Conservation (phyloP, 352 stramenopile species). For the Phytophthora agathidicida region DNA sequence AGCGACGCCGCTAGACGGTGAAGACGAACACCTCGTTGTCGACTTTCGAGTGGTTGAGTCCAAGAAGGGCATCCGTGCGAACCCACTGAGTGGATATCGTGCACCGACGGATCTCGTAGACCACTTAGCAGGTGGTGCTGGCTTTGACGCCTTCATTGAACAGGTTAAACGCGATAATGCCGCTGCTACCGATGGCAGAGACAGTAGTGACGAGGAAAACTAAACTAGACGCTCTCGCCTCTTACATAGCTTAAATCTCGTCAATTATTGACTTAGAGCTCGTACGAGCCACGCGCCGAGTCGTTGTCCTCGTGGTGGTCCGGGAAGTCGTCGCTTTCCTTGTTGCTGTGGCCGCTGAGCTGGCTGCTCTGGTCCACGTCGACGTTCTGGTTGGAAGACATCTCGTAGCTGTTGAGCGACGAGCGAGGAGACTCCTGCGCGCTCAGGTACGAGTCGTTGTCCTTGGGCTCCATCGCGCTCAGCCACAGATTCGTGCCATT, state of each 20-base stretch:
- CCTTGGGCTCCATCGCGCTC: constrained; percentile 83
- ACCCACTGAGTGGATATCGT: constrained; percentile 81
- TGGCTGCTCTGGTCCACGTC: constrained; percentile 72
- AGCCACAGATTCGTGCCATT: constrained; percentile 79
- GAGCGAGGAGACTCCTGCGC: constrained; percentile 58
- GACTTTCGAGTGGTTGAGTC: constrained; percentile 86
- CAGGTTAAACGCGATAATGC: constrained; percentile 85
- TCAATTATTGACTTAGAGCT: constrained; percentile 55
- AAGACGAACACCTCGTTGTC: constrained; percentile 59
- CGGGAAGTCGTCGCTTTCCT: constrained; percentile 70
- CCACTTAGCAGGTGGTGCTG: constrained; percentile 67
- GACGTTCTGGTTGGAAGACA: constrained; percentile 24
- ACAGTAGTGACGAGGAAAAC: constrained; percentile 35
- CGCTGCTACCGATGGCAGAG: constrained; percentile 11
- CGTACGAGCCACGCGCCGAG: constrained; percentile 78
- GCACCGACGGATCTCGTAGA: constrained; percentile 86
- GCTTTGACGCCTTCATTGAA: constrained; percentile 84
- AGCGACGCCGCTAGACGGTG: constrained; percentile 21
- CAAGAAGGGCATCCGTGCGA: constrained; percentile 59
- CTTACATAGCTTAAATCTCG: constrained; percentile 25
- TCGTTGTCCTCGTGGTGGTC: constrained; percentile 74
- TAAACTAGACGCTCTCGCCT: no score
- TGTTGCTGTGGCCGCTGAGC: constrained; percentile 71
- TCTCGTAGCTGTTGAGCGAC: constrained; percentile 67
- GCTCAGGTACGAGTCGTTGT: constrained; percentile 74